phyloP scores from a whole-genome alignment of 2,329 filamentous ascomycete species.

The Chalara sp. region DNA sequence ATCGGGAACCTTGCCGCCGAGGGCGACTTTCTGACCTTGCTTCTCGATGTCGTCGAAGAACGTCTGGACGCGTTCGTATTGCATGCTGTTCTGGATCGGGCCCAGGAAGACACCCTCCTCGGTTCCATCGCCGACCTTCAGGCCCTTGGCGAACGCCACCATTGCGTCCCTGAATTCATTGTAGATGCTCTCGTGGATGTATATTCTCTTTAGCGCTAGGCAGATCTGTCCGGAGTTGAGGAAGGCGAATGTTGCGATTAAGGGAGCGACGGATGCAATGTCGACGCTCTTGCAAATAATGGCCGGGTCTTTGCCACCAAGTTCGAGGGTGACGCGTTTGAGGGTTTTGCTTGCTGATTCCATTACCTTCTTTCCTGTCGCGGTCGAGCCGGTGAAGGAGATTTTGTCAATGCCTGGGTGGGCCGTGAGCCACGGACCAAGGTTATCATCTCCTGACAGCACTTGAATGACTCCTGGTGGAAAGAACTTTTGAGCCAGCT shows the following conservation, averaged over 20 bases:
- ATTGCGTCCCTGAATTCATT: constrained; percentile 43
- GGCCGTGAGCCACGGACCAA: constrained; percentile 43
- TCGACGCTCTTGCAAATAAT: constrained; percentile 47
- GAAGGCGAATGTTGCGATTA: constrained; percentile 40
- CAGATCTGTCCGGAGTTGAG: constrained; percentile 47
- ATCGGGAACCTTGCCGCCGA: constrained; percentile 36
- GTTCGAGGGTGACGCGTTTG: constrained; percentile 46
- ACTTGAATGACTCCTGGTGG: constrained; percentile 51
- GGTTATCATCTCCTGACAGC: constrained; percentile 43
- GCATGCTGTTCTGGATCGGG: constrained; percentile 57
- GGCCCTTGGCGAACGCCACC: constrained; percentile 34
- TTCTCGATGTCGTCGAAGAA: constrained; percentile 48
- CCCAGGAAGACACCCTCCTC: constrained; percentile 36
- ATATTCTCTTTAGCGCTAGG: constrained; percentile 49
- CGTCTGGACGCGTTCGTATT: constrained; percentile 51
- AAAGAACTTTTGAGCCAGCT: constrained; percentile 41
- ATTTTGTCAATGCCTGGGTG: constrained; percentile 49
- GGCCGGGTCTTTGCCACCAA: constrained; percentile 47
- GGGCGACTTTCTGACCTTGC: constrained; percentile 43
- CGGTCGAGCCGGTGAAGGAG: constrained; percentile 47
- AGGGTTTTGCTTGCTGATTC: constrained; percentile 41
- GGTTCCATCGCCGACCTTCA: constrained; percentile 30
- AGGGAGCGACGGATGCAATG: constrained; percentile 34
- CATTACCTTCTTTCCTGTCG: constrained; percentile 41
- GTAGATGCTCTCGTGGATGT: constrained; percentile 53